Percentiles rank a stretch among this genome's conserved stretches.
Conservation (phyloP, 2,329 filamentous ascomycete species). For the Colletotrichum musicola region DNA sequence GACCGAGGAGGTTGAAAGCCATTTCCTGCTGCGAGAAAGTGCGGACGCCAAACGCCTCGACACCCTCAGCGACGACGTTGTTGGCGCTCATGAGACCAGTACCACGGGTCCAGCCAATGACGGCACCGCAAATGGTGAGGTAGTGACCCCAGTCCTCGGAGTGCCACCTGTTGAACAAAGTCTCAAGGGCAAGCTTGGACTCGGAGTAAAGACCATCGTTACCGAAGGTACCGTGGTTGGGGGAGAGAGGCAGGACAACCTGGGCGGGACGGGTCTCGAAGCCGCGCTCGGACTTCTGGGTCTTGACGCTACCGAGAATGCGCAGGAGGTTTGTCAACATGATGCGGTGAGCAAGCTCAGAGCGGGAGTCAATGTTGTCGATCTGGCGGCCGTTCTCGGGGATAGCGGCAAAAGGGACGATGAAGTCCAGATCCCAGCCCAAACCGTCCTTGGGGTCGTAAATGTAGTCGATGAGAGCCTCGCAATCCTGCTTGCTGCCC, state of each 20-base stretch:
- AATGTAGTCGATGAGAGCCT: constrained; percentile 94
- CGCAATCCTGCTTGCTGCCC: constrained; percentile 97
- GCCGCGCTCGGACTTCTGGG: constrained; percentile 86
- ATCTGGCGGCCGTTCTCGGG: constrained; percentile 97
- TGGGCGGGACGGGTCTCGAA: constrained; percentile 97
- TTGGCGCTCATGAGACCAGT: constrained; percentile 98
- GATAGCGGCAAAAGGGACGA: constrained; percentile 97
- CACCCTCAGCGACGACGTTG: constrained; percentile 96
- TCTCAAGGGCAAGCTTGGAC: constrained; percentile 96
- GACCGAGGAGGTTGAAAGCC: constrained; percentile 97
- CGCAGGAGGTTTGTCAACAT: constrained; percentile 98
- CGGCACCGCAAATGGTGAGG: constrained; percentile 96
- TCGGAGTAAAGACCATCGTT: constrained; percentile 98
- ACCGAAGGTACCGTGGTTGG: constrained; percentile 98
- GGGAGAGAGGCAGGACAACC: constrained; percentile 94
- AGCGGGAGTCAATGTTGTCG: constrained; percentile 95
- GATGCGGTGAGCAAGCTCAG: constrained; percentile 96
- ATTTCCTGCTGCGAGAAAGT: constrained; percentile 99
- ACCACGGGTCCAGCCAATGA: constrained; percentile 99
- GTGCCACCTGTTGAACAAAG: constrained; percentile 98
- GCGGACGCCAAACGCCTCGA: constrained; percentile 95
- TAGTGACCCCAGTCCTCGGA: constrained; percentile 98
- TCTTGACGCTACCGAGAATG: constrained; percentile 90
- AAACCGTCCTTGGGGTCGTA: constrained; percentile 97
- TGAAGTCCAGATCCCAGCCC: constrained; percentile 97